phyloP scores from a whole-genome alignment of 352 stramenopile species.

The Chrysophaeum taylorii region DNA sequence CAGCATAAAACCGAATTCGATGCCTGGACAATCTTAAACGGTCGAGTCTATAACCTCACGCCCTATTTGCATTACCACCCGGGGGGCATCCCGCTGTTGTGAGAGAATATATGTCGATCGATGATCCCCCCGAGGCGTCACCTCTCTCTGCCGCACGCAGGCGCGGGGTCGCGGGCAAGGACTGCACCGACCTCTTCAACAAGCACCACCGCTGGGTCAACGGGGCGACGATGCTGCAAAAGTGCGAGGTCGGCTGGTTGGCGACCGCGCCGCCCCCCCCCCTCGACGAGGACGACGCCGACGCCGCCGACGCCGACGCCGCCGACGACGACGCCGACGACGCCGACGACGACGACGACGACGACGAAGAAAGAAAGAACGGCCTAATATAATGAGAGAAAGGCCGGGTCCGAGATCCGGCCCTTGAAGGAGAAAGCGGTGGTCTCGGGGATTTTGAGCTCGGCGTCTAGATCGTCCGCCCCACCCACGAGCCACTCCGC shows the following conservation, averaged over 20 bases:
- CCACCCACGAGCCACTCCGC: no score
- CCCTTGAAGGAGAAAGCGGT: no score
- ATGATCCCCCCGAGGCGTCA: no score
- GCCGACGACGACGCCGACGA: no score
- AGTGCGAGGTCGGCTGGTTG: slow-evolving; percentile 16
- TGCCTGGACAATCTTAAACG: slow-evolving; percentile 80
- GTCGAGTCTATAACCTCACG: slow-evolving; percentile 90
- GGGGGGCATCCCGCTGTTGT: slow-evolving; percentile 79
- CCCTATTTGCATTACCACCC: slow-evolving; percentile 94
- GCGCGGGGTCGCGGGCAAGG: slow-evolving; percentile 57
- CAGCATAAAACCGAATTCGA: slow-evolving; percentile 72
- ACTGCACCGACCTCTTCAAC: slow-evolving; percentile 88
- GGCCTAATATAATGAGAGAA: no score
- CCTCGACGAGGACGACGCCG: background rate
- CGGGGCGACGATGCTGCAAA: slow-evolving; percentile 62
- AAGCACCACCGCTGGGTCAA: slow-evolving; percentile 93
- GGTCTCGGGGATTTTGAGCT: no score
- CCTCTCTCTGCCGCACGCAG: slow-evolving; percentile 20
- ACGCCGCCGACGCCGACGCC: slow-evolving; percentile 2
- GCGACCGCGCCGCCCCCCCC: no score
- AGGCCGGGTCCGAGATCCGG: no score
- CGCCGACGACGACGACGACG: no score
- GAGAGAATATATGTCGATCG: slow-evolving; percentile 50
- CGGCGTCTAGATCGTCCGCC: no score
- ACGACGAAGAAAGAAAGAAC: no score